phyloP scores from a whole-genome alignment of 176 grass and related monocot species.

The Oryza australiensis region DNA sequence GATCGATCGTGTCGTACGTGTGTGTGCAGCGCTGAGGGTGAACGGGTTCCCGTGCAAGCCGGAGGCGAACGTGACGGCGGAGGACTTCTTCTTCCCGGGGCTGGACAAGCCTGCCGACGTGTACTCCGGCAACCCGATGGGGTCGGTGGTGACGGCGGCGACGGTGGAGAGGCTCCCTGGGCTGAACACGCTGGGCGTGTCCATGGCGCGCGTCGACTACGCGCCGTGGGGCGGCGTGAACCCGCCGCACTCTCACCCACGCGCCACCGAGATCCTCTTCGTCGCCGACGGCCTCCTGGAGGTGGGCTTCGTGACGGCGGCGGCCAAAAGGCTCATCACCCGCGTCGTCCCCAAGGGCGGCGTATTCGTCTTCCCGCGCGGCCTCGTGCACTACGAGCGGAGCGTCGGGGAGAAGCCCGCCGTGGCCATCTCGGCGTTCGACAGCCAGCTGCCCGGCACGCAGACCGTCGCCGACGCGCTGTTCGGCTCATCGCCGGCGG shows the following conservation, averaged over 20 bases:
- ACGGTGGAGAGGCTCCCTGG: constrained; percentile 50
- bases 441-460: constrained; percentile 70
- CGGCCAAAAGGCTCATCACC: constrained; percentile 23
- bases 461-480: constrained; percentile 34
- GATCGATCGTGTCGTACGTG: not conserved
- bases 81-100: constrained; percentile 67
- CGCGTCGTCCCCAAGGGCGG: constrained; percentile 47
- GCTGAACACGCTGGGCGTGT: constrained; percentile 66
- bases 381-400: constrained; percentile 66
- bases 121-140: constrained; percentile 45
- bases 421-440: constrained; percentile 44
- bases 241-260: constrained; percentile 75
- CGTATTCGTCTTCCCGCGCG: constrained; percentile 61
- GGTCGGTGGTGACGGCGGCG: constrained; percentile 52
- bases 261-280: constrained; percentile 69
- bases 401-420: constrained; percentile 40
- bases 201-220: constrained; percentile 67
- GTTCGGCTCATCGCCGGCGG: constrained; percentile 42
- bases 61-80: constrained; percentile 38
- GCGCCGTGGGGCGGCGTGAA: constrained; percentile 61
- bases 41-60: constrained; percentile 72
- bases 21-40: constrained; percentile 40
- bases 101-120: constrained; percentile 35
- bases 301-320: constrained; percentile 63
- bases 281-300: constrained; percentile 54